Evolutionary conservation across 2,329 filamentous ascomycete genomes (phyloP), one percentile per base, ranked within the genome.

Genomic region (Alternaria incomplexa): DNA sequence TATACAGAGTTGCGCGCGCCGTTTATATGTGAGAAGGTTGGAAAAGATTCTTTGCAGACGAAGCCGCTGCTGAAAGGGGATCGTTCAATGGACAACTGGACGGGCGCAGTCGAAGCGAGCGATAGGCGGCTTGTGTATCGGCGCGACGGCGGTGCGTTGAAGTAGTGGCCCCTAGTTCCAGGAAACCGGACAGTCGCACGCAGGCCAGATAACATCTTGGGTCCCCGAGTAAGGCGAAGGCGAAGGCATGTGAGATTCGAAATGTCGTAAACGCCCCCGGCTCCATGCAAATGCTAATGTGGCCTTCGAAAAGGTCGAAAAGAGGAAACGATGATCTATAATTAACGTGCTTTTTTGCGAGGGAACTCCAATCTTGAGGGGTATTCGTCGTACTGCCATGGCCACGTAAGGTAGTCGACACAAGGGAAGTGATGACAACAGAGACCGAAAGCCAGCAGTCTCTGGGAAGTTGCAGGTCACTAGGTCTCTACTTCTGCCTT

Each of bases 291-390:
- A 72, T 72, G 67, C 66, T 58, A 30, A 59, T 30, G 64, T 53
- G 46, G 61, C 70, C 69, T 54, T 44, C 45, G 53, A 55, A 30
- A 52, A 64, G 53, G 61, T 58, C 48, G 47, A 67, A 58, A 57
- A 55, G 67, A 28, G 54, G 61, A 63, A 60, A 66, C 36, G 36
- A 67, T 70, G 45, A 64, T 77, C 73, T 74, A 77, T 70, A 60
- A 74, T 75, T 73, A 75, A 40, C 50, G 71, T 62, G 58, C 60
- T 74, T 72, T 74, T 73, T 73, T 73, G 63, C 67, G 54, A 61
- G 25, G 22, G 28, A 52, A 66, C 56, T 72, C 65, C 61, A 59
- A 69, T 64, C 61, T 66, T 62, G 54, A 52, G 47, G 69, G 65
- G 67, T 73, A 76, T 73, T 55, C 60, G 68, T 73, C 69, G 65